A percentile compares a stretch with the other conserved stretches of the same genome.
Conservation (phyloP, 2,329 filamentous ascomycete species). For the Harringtonia lauricola region DNA sequence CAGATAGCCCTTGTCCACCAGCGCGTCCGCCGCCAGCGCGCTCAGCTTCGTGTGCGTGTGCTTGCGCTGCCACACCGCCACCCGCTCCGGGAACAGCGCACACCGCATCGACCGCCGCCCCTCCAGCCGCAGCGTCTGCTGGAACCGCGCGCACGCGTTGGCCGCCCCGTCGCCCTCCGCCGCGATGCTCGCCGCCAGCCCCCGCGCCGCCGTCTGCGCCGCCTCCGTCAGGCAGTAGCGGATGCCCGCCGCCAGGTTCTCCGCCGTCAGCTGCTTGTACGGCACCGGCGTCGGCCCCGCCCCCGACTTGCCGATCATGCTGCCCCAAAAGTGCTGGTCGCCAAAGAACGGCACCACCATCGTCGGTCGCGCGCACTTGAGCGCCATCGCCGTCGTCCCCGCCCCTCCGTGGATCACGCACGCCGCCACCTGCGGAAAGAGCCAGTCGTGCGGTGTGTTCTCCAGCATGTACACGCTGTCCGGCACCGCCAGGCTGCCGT, state of each 20-base stretch:
- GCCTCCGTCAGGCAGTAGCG: slow-evolving; percentile 53
- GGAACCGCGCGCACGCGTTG: slow-evolving; percentile 59
- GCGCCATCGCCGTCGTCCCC: slow-evolving; percentile 62
- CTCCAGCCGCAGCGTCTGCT: slow-evolving; percentile 43
- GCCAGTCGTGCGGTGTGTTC: slow-evolving; percentile 67
- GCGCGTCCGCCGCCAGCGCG: slow-evolving; percentile 52
- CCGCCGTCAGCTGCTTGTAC: slow-evolving; percentile 53
- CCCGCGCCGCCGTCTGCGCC: slow-evolving; percentile 42
- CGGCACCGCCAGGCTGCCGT: slow-evolving; percentile 32
- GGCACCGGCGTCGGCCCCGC: slow-evolving; percentile 58
- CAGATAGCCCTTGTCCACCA: slow-evolving; percentile 49
- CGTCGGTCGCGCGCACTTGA: slow-evolving; percentile 60
- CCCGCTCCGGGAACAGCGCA: slow-evolving; percentile 49
- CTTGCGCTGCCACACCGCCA: slow-evolving; percentile 57
- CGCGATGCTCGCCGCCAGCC: slow-evolving; percentile 51
- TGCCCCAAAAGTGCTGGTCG: slow-evolving; percentile 70
- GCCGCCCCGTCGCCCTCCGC: slow-evolving; percentile 55
- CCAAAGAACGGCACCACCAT: slow-evolving; percentile 75
- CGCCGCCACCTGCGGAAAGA: slow-evolving; percentile 55
- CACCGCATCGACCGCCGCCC: slow-evolving; percentile 51
- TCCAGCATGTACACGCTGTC: slow-evolving; percentile 62
- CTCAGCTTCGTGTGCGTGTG: slow-evolving; percentile 48
- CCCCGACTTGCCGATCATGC: slow-evolving; percentile 51
- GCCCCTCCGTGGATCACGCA: slow-evolving; percentile 71
- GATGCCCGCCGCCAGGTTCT: slow-evolving; percentile 60